Conservation (phyloP, 2,329 filamentous ascomycete species). For the Chaetomiaceae sp. region DNA sequence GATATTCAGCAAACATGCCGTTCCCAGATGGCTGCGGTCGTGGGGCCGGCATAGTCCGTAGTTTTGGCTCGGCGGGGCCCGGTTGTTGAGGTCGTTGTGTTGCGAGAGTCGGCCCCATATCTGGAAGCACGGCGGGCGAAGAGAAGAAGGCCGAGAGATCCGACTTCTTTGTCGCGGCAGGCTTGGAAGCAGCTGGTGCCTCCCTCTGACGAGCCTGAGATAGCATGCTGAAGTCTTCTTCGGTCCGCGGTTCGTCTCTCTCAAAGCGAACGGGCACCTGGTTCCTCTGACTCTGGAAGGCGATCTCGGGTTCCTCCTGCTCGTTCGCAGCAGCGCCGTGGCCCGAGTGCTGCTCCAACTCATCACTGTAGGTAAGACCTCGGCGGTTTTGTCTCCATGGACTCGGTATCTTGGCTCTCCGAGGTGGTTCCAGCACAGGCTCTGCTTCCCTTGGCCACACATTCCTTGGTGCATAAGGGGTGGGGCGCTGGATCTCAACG, state of each 20-base stretch:
- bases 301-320: slow-evolving; percentile 27
- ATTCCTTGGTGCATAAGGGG: slow-evolving; percentile 30
- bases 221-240: slow-evolving; percentile 33
- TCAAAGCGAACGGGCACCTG: neutral
- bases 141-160: slow-evolving; percentile 55
- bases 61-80: neutral
- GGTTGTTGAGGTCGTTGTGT: slow-evolving; percentile 1
- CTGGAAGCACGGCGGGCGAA: slow-evolving; percentile 43
- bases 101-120: slow-evolving; percentile 19
- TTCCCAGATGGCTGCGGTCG: slow-evolving; percentile 2
- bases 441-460: slow-evolving; percentile 15
- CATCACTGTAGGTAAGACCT: slow-evolving; percentile 31
- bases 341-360: slow-evolving; percentile 24
- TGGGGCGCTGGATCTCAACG: slow-evolving; percentile 48
- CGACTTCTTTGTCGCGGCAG: slow-evolving; percentile 34
- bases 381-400: slow-evolving; percentile 37
- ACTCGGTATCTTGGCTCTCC: slow-evolving; percentile 29
- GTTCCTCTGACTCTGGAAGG: slow-evolving; percentile 30
- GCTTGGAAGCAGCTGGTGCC: slow-evolving; percentile 16
- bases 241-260: neutral
- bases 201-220: slow-evolving; percentile 26
- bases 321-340: neutral
- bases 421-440: slow-evolving; percentile 22
- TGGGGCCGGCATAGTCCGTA: neutral
- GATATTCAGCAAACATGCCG: slow-evolving; percentile 12